Evolutionary conservation across 345 rosid genomes (phyloP), one percentile per base, ranked within the genome.

Genomic region (Hypericum perforatum): DNA sequence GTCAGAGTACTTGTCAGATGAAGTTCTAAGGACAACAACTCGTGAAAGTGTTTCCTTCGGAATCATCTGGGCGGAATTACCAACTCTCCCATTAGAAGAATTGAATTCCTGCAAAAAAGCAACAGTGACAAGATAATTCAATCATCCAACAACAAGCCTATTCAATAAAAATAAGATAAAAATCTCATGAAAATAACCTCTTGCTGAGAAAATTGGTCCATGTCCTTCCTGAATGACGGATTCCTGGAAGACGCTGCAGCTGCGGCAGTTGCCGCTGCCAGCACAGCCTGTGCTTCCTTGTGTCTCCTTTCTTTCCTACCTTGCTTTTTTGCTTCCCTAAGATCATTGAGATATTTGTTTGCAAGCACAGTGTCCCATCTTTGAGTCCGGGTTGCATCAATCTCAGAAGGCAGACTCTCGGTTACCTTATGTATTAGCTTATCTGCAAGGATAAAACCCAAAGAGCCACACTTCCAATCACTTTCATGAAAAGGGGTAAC

Each of bases 201-300:
- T 58, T 73, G 85, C 41, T 59, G 76, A 47, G 76, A 56, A 53
- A 78, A 67, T 47, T 84, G 95, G 67, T 86, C 69, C 49, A 70
- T 49, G 65, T 88, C 99, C 75, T 89, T 89, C 70, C 99, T 80
- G n/a, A 76, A 65, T 38, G 81, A 83, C 66, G 94, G 83, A 68
- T 70, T 75, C 76, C 99, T 79, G 60, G 99, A 84, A 56, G 97
- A 92, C 52, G 97, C 78, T 11, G 99, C 97, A 3, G 94, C 98
- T 39, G 97, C 98, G 43, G 95, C 96, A 52, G 98, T 85, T 54
- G 98, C 96, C 16, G 98, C 95, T 63, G 97, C 99, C 57, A 92
- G 80, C 46, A 89, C 85, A 71, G 85, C 99, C 77, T 92, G 99
- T 37, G 95, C 97, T 76, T 92, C 95, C 67, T 84, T 92, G 63